A percentile compares a stretch with the other conserved stretches of the same genome.
Conservation (phyloP, 2,329 filamentous ascomycete species). For the Aspergillus sp. region DNA sequence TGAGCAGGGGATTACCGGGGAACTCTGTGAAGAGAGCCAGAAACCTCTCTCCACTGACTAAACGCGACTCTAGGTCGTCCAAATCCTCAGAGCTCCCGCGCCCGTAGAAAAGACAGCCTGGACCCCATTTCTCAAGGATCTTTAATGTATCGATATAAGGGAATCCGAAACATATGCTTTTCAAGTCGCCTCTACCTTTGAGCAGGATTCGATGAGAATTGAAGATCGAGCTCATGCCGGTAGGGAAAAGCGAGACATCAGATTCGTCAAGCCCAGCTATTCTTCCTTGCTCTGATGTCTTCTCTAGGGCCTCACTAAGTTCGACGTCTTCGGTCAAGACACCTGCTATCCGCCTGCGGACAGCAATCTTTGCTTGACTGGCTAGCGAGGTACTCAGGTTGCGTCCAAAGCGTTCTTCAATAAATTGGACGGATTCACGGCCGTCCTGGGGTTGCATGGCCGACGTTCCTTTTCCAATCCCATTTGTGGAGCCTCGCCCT, state of each 20-base stretch:
- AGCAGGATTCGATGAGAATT: slow-evolving; percentile 79
- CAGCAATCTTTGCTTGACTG: slow-evolving; percentile 80
- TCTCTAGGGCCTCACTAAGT: slow-evolving; percentile 62
- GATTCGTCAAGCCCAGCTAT: slow-evolving; percentile 71
- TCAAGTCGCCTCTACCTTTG: slow-evolving; percentile 63
- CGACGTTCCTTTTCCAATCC: slow-evolving; percentile 35
- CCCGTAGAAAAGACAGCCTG: slow-evolving; percentile 87
- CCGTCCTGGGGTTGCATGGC: slow-evolving; percentile 43
- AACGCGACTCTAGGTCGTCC: slow-evolving; percentile 76
- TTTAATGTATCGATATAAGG: slow-evolving; percentile 97
- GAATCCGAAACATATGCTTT: slow-evolving; percentile 94
- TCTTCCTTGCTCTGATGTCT: slow-evolving; percentile 37
- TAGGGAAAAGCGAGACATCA: slow-evolving; percentile 87
- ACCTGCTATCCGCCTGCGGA: slow-evolving; percentile 85
- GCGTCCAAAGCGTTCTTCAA: slow-evolving; percentile 92
- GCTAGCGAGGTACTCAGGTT: slow-evolving; percentile 83
- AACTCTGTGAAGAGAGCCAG: slow-evolving; percentile 93
- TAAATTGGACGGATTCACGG: slow-evolving; percentile 75
- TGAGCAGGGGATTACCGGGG: slow-evolving; percentile 86
- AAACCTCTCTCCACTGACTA: slow-evolving; percentile 74
- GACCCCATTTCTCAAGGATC: slow-evolving; percentile 90
- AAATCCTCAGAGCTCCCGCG: slow-evolving; percentile 76
- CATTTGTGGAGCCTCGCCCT: slow-evolving; percentile 60
- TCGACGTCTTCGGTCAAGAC: slow-evolving; percentile 76
- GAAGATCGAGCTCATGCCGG: slow-evolving; percentile 95